phyloP scores from a whole-genome alignment of 768 basidiomycete genomes.

The Rhizopogon vinicolor region DNA sequence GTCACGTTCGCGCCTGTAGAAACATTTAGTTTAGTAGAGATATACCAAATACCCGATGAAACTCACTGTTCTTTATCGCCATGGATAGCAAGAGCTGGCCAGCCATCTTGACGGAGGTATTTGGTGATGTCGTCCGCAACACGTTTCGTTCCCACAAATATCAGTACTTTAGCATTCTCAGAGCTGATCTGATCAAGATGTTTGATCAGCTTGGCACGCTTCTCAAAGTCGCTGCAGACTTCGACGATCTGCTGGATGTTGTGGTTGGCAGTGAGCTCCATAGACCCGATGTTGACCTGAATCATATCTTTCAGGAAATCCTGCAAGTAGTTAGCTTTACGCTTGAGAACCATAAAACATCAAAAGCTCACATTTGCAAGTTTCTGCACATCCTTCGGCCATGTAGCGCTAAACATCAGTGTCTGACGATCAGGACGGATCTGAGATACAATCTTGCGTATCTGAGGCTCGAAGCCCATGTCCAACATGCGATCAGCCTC shows the following conservation, averaged over 20 bases:
- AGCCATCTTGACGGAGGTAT: slow-evolving; percentile 95
- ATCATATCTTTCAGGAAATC: slow-evolving; percentile 97
- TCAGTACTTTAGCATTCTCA: slow-evolving; percentile 97
- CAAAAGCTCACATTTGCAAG: slow-evolving; percentile 67
- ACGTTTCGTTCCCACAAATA: slow-evolving; percentile 97
- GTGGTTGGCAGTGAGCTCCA: slow-evolving; percentile 98
- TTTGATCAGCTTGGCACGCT: slow-evolving; percentile 92
- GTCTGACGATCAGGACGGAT: slow-evolving; percentile 98
- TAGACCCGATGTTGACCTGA: slow-evolving; percentile 98
- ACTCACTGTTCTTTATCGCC: slow-evolving; percentile 98
- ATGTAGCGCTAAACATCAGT: slow-evolving; percentile 98
- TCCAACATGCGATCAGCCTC: slow-evolving; percentile 99
- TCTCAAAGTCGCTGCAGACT: slow-evolving; percentile 96
- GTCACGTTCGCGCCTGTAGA: slow-evolving; percentile 86
- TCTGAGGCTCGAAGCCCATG: slow-evolving; percentile 99
- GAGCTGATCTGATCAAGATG: slow-evolving; percentile 95
- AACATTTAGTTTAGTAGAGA: neutral
- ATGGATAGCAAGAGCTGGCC: slow-evolving; percentile 99
- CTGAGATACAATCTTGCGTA: slow-evolving; percentile 95
- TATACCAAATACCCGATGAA: neutral
- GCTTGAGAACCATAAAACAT: neutral
- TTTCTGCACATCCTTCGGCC: slow-evolving; percentile 99
- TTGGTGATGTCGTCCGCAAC: slow-evolving; percentile 99
- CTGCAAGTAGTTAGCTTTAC: slow-evolving; percentile 30
- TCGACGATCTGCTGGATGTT: slow-evolving; percentile 96